These are phyloP conservation scores for Bipolaris victoriae DNA, from an alignment of 2,329 filamentous ascomycete species.

Conservation along the genomic window DNA sequence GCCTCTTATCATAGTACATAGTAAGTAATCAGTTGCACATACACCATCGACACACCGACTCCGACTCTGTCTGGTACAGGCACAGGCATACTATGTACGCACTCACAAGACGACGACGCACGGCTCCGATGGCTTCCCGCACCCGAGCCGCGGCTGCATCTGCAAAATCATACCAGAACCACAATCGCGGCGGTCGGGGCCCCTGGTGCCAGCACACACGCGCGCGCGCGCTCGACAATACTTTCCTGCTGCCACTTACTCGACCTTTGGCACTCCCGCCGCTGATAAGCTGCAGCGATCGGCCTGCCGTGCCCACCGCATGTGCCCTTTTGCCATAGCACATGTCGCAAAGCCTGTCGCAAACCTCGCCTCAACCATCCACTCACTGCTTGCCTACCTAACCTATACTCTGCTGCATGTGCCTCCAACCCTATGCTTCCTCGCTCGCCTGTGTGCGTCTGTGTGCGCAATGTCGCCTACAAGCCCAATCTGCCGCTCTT, in stretches of 20 bases:
- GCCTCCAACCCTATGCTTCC: too few species aligned
- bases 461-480: neutral
- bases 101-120: conserved; percentile 9
- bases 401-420: too few species aligned
- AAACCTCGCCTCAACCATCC: conserved; percentile 5
- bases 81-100: neutral
- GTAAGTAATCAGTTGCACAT: neutral
- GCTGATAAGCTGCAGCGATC: conserved; percentile 7
- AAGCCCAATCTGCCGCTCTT: neutral
- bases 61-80: too few species aligned
- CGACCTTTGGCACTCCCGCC: conserved; percentile 22
- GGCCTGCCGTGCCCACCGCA: conserved; percentile 3
- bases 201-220: conserved; percentile 6
- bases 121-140: conserved; percentile 27
- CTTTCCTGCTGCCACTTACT: conserved; percentile 15
- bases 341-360: conserved; percentile 27
- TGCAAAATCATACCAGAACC: conserved; percentile 14
- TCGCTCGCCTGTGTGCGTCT: neutral
- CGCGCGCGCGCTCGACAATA: neutral
- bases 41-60: neutral
- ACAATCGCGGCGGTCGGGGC: conserved; percentile 10
- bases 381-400: neutral
- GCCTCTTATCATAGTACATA: neutral
- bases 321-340: conserved; percentile 16
- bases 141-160: conserved; percentile 23